phyloP scores from a whole-genome alignment of 2,329 filamentous ascomycete genomes.

The Endothia cerciana region DNA sequence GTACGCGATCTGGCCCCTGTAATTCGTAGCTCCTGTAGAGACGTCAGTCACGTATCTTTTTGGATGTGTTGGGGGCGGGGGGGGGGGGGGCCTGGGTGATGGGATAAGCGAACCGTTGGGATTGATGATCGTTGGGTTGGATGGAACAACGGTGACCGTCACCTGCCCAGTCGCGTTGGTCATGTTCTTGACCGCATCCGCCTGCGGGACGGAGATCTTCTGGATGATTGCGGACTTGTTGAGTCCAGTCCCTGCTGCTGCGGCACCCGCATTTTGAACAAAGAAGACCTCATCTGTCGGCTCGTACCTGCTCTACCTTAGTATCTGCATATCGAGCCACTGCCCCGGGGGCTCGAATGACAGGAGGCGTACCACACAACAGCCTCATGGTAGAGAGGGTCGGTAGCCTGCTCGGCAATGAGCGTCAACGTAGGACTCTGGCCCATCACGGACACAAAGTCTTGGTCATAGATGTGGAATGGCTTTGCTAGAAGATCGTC shows the following conservation, averaged over 20 bases:
- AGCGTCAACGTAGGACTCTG: slow-evolving; percentile 52
- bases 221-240: slow-evolving; percentile 55
- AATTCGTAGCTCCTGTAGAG: slow-evolving; percentile 52
- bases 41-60: neutral
- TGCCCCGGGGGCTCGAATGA: no score
- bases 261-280: slow-evolving; percentile 54
- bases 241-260: slow-evolving; percentile 52
- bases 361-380: slow-evolving; percentile 50
- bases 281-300: slow-evolving; percentile 59
- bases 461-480: slow-evolving; percentile 54
- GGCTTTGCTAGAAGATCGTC: slow-evolving; percentile 44
- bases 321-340: neutral
- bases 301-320: slow-evolving; percentile 37
- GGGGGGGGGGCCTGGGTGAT: no score
- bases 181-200: slow-evolving; percentile 43
- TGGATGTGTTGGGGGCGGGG: neutral
- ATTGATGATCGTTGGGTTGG: slow-evolving; percentile 50
- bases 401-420: slow-evolving; percentile 47
- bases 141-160: slow-evolving; percentile 46
- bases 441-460: slow-evolving; percentile 56
- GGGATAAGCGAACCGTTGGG: slow-evolving; percentile 49
- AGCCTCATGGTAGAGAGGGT: slow-evolving; percentile 60
- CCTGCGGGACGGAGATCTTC: slow-evolving; percentile 52
- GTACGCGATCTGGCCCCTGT: slow-evolving; percentile 52
- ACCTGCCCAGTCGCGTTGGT: slow-evolving; percentile 46